Conservation (phyloP, 257 asterid genomes). For the Ocimum tenuiflorum region DNA sequence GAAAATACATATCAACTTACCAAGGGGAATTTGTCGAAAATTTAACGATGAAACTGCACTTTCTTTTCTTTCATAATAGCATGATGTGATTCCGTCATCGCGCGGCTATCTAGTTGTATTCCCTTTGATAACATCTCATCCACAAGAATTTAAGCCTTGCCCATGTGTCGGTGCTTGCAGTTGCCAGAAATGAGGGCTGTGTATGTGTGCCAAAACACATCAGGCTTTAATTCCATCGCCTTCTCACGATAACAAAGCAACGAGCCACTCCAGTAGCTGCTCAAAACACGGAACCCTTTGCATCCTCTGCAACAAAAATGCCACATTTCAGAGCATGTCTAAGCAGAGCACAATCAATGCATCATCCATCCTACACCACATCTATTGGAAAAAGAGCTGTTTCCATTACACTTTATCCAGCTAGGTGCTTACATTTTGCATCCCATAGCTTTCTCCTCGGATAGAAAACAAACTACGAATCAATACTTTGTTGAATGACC, state of each 20-base stretch:
- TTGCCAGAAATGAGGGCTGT: constrained; percentile 69
- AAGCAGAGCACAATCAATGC: background rate
- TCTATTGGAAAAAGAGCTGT: no score
- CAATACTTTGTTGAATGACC: no score
- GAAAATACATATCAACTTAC: constrained; percentile 10
- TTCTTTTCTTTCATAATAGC: constrained; percentile 34
- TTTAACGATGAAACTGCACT: constrained; percentile 24
- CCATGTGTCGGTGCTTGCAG: constrained; percentile 45
- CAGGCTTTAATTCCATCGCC: no score
- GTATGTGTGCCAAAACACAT: no score
- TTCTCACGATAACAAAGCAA: no score
- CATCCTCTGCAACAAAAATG: no score
- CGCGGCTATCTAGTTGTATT: constrained; percentile 39
- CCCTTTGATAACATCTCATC: constrained; percentile 51
- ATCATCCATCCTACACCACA: background rate
- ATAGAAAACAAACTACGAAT: no score
- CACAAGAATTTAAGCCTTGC: constrained; percentile 42
- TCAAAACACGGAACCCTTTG: no score
- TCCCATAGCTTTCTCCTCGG: no score
- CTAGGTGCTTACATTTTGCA: no score
- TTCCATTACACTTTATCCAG: no score
- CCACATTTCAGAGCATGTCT: background rate
- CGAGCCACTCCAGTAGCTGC: no score
- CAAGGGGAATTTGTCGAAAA: background rate
- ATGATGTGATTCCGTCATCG: constrained; percentile 21